phyloP scores from a whole-genome alignment of 306 rosid genomes.

The Lotus japonicus region DNA sequence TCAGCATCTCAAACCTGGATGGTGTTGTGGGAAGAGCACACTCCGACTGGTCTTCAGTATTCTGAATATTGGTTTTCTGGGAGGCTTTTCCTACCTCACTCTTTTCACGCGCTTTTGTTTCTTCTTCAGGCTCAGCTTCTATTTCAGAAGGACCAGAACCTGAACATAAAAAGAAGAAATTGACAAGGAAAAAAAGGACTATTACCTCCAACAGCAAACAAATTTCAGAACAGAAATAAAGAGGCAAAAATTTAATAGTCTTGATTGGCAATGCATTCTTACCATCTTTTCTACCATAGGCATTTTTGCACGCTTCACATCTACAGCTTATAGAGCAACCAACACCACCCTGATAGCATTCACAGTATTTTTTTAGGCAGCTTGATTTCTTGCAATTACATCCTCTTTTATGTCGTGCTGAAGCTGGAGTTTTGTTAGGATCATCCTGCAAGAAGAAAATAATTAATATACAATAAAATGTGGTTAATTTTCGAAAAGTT shows the following conservation, averaged over 20 bases:
- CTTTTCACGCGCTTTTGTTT: slow-evolving; percentile 50
- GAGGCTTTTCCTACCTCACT: slow-evolving; percentile 36
- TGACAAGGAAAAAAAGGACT: neutral
- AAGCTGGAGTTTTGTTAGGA: slow-evolving; percentile 74
- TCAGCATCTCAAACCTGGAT: slow-evolving; percentile 46
- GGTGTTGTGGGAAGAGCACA: slow-evolving; percentile 57
- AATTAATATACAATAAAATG: slow-evolving; percentile 3
- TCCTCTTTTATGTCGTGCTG: slow-evolving; percentile 77
- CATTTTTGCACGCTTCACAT: slow-evolving; percentile 86
- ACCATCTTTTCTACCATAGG: slow-evolving; percentile 85
- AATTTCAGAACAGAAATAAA: neutral
- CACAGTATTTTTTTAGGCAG: slow-evolving; percentile 82
- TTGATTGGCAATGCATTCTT: slow-evolving; percentile 17
- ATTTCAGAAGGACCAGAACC: slow-evolving; percentile 43
- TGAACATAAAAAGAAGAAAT: slow-evolving; percentile 25
- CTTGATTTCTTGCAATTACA: slow-evolving; percentile 95
- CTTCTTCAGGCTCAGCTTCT: slow-evolving; percentile 68
- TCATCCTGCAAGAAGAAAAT: slow-evolving; percentile 50
- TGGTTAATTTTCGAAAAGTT: neutral
- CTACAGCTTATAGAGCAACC: slow-evolving; percentile 83
- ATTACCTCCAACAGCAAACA: neutral
- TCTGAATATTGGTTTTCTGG: slow-evolving; percentile 40
- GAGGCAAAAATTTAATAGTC: neutral
- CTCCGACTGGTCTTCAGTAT: slow-evolving; percentile 49
- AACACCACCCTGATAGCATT: slow-evolving; percentile 90